Evolutionary conservation across 139 green algal genomes (phyloP).

Genomic region (Chlorella sp.): DNA sequence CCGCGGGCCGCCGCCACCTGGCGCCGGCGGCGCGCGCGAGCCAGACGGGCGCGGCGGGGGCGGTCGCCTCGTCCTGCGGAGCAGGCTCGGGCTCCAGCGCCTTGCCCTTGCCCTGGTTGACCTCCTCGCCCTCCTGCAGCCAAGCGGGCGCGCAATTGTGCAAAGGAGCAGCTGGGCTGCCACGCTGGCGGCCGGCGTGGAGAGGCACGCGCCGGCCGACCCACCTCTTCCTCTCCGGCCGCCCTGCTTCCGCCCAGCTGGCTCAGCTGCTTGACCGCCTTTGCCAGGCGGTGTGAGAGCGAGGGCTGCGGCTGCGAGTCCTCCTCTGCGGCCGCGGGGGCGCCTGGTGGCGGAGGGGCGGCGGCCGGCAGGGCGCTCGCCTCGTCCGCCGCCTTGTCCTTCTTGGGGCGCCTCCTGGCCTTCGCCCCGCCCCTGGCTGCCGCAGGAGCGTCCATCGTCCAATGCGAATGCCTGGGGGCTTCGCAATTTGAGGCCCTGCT

Average conservation of each 20-base stretch:
- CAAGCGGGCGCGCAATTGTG: not conserved
- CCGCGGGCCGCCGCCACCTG: not conserved
- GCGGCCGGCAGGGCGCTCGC: not conserved
- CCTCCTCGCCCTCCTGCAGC: constrained; percentile 14
- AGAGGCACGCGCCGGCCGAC: not conserved
- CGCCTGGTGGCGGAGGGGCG: not conserved
- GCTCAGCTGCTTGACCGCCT: constrained; percentile 20
- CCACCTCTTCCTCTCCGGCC: not conserved
- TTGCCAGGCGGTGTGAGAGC: constrained; percentile 7
- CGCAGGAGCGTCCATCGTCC: too few species aligned
- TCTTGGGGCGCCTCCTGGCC: not conserved
- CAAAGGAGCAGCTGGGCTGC: not conserved
- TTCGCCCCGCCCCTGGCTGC: too few species aligned
- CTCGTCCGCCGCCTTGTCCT: not conserved
- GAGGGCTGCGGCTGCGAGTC: not conserved
- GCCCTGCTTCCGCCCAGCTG: not conserved
- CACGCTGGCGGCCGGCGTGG: not conserved
- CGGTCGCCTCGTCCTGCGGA: not conserved
- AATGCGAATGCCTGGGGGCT: too few species aligned
- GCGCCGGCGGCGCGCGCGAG: not conserved
- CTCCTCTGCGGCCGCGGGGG: not conserved
- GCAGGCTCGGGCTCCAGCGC: not conserved
- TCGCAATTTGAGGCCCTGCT: too few species aligned
- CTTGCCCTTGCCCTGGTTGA: not conserved
- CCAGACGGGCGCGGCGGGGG: not conserved